Evolutionary conservation across 73 alveolate species (phyloP).

Genomic region (Paramecium pentaurelia): DNA sequence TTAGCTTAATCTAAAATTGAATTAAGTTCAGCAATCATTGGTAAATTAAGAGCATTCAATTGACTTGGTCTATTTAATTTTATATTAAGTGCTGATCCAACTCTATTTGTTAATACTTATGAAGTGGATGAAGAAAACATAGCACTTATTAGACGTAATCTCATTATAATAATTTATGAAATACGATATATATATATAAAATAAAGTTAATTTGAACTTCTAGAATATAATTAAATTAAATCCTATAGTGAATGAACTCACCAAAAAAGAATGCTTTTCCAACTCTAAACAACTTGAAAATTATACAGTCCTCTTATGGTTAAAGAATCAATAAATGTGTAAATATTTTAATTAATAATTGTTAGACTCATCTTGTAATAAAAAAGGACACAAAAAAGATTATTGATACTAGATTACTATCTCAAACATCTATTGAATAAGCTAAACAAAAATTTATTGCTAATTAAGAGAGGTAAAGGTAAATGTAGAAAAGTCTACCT

Average conservation of each 20-base stretch:
- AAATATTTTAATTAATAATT: not conserved
- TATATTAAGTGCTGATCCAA: conserved; percentile 50
- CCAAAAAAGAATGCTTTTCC: conserved; percentile 24
- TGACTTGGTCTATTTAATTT: conserved; percentile 72
- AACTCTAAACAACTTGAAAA: not conserved
- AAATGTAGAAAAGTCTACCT: not conserved
- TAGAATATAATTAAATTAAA: not conserved
- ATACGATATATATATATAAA: not conserved
- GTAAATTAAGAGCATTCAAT: conserved; percentile 74
- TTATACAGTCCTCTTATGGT: not conserved
- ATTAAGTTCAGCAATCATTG: conserved; percentile 70
- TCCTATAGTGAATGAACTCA: not conserved
- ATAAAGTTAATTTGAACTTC: not conserved
- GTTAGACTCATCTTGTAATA: not conserved
- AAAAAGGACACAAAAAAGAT: not conserved
- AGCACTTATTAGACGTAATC: not conserved
- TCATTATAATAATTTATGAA: not conserved
- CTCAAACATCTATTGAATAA: not conserved
- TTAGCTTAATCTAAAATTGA: conserved; percentile 44
- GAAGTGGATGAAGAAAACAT: not conserved
- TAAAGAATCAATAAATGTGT: not conserved
- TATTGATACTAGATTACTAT: not conserved
- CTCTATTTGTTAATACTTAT: not conserved
- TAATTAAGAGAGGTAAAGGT: not conserved
- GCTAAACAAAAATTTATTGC: not conserved